A percentile compares a stretch with the other conserved stretches of the same genome.
These are phyloP conservation scores for Pythium dissotocum DNA, from an alignment of 352 stramenopile genomes.

Conservation along the genomic window DNA sequence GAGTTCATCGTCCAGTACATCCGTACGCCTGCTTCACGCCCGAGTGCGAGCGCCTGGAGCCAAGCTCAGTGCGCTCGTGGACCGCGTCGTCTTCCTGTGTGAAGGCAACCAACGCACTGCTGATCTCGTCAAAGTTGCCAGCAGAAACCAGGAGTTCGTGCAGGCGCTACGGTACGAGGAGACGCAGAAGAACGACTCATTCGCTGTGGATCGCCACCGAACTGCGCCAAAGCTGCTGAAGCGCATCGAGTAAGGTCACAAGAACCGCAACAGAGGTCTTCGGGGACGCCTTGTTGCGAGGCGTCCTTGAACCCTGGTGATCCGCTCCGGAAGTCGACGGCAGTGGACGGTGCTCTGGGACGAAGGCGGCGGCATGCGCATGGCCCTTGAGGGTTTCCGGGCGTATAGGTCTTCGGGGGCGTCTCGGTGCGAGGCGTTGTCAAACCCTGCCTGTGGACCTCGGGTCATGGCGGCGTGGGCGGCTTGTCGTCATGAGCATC, in stretches of 20 bases:
- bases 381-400: too few relatives aligned
- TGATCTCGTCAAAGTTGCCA: slow-evolving; percentile 62
- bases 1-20: slow-evolving; percentile 53
- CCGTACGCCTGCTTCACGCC: slow-evolving; percentile 59
- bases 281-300: too few relatives aligned
- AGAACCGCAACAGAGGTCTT: slow-evolving; percentile 60
- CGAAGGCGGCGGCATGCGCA: too few relatives aligned
- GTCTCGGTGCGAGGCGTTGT: too few relatives aligned
- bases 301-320: too few relatives aligned
- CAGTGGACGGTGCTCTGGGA: too few relatives aligned
- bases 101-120: slow-evolving; percentile 63
- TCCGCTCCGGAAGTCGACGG: too few relatives aligned
- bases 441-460: too few relatives aligned
- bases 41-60: slow-evolving; percentile 41
- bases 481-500: too few relatives aligned
- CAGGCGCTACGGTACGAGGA: slow-evolving; percentile 72
- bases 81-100: slow-evolving; percentile 65
- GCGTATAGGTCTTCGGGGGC: too few relatives aligned
- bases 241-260: slow-evolving; percentile 63
- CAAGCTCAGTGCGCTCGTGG: slow-evolving; percentile 34
- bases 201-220: slow-evolving; percentile 39
- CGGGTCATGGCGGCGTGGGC: too few relatives aligned
- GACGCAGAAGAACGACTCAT: slow-evolving; percentile 82
- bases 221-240: slow-evolving; percentile 47
- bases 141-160: slow-evolving; percentile 58